Evolutionary conservation across 169 alveolate genomes (phyloP).

Genomic region (Cryptosporidium xiaoi): DNA sequence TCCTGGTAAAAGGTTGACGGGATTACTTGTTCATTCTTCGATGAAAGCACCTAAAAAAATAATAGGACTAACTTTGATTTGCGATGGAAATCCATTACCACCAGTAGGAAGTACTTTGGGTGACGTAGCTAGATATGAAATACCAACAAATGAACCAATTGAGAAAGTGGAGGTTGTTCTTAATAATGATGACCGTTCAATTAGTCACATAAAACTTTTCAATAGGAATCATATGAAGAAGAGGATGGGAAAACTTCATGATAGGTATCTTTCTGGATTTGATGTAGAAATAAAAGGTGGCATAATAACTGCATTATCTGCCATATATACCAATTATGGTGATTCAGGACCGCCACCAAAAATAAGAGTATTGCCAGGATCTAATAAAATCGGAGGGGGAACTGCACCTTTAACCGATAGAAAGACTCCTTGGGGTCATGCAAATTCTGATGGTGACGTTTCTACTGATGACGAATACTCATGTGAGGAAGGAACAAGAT

Average conservation of each 20-base stretch:
- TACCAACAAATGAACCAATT: slow-evolving; percentile 66
- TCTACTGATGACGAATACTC: slow-evolving; percentile 62
- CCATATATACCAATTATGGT: slow-evolving; percentile 60
- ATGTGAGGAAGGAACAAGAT: slow-evolving; percentile 56
- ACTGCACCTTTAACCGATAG: slow-evolving; percentile 70
- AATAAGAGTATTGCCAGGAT: slow-evolving; percentile 42
- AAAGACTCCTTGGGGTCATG: slow-evolving; percentile 75
- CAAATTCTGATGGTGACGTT: slow-evolving; percentile 66
- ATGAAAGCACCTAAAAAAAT: slow-evolving; percentile 22
- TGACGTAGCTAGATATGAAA: slow-evolving; percentile 58
- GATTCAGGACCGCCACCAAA: slow-evolving; percentile 74
- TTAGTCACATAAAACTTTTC: slow-evolving; percentile 30
- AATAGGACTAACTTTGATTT: slow-evolving; percentile 66
- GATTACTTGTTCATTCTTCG: slow-evolving; percentile 44
- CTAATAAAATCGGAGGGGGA: slow-evolving; percentile 38
- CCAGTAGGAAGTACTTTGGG: slow-evolving; percentile 75
- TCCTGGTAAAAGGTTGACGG: slow-evolving; percentile 56
- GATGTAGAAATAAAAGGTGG: slow-evolving; percentile 63
- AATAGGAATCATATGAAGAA: slow-evolving; percentile 52
- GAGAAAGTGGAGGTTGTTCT: slow-evolving; percentile 61
- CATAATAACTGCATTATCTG: slow-evolving; percentile 47
- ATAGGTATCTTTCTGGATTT: slow-evolving; percentile 48
- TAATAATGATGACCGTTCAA: slow-evolving; percentile 61
- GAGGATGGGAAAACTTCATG: slow-evolving; percentile 65
- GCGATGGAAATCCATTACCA: slow-evolving; percentile 50